Percentiles rank a stretch among this genome's conserved stretches.
These are phyloP conservation scores for Neonectria neomacrospora DNA, from an alignment of 2,329 filamentous ascomycete genomes.

Conservation along the genomic window DNA sequence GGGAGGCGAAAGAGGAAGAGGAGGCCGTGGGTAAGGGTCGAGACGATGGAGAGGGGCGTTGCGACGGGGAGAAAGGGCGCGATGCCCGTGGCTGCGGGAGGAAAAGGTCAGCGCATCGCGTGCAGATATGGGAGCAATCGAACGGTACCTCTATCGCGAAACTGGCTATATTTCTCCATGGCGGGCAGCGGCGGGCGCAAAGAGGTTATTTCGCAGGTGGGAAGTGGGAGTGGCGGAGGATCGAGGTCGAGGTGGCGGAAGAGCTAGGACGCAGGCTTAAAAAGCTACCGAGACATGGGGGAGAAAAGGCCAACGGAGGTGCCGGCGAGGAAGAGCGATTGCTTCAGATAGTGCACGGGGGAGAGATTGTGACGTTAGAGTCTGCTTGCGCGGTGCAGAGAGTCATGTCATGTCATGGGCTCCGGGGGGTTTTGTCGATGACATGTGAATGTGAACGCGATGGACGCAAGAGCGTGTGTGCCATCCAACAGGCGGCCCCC, in stretches of 20 bases:
- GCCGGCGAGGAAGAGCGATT: slow-evolving; percentile 7
- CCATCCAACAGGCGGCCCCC: slow-evolving; percentile 20
- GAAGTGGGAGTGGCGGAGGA: slow-evolving; percentile 20
- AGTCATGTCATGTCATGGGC: slow-evolving; percentile 18
- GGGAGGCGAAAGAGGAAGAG: slow-evolving; percentile 86
- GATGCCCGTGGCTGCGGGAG: slow-evolving; percentile 82
- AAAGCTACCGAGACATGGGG: slow-evolving; percentile 41
- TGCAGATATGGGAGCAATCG: fast-evolving
- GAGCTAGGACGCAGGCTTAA: slow-evolving; percentile 18
- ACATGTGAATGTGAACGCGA: slow-evolving; percentile 23
- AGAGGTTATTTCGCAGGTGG: slow-evolving; percentile 9
- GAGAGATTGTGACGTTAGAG: slow-evolving; percentile 8
- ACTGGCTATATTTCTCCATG: slow-evolving; percentile 97
- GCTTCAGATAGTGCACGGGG: slow-evolving; percentile 9
- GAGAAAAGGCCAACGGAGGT: slow-evolving; percentile 12
- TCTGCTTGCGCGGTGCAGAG: slow-evolving; percentile 1
- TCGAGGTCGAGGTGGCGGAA: slow-evolving; percentile 21
- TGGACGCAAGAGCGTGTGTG: slow-evolving; percentile 1
- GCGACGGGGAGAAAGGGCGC: slow-evolving; percentile 91
- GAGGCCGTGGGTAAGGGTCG: slow-evolving; percentile 72
- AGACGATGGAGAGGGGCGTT: slow-evolving; percentile 70
- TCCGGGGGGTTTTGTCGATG: not conserved
- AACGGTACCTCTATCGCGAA: slow-evolving; percentile 81
- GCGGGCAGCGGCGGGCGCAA: slow-evolving; percentile 15
- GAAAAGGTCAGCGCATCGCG: slow-evolving; percentile 27